Evolutionary conservation across 345 rosid species (phyloP).

Genomic region (Firmiana major): DNA sequence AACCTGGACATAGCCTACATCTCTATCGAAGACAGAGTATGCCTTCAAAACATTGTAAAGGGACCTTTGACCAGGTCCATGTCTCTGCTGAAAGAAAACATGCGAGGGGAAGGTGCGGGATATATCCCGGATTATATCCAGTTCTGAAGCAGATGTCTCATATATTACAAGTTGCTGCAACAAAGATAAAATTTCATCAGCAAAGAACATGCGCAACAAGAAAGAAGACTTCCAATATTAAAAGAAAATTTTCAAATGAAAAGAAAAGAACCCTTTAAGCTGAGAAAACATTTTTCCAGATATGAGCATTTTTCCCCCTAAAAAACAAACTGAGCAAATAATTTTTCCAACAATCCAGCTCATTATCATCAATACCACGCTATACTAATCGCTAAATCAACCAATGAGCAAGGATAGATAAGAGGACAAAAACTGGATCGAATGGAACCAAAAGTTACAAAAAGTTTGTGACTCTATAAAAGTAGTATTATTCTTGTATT

Average conservation of each 20-base stretch:
- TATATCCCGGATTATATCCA: conserved; percentile 89
- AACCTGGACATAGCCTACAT: conserved; percentile 97
- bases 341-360: background rate
- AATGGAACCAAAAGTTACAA: background rate
- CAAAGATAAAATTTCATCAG: conserved; percentile 7
- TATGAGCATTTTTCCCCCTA: background rate
- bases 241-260: background rate
- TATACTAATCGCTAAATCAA: background rate
- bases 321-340: background rate
- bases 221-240: background rate
- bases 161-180: conserved; percentile 82
- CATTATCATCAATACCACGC: background rate
- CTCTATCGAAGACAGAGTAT: conserved; percentile 89
- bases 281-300: background rate
- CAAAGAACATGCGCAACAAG: background rate
- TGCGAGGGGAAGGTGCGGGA: conserved; percentile 93
- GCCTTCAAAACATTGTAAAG: conserved; percentile 92
- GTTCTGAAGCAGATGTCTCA: conserved; percentile 90
- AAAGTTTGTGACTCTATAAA: too few relatives aligned
- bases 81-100: conserved; percentile 97
- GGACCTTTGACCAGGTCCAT: conserved; percentile 97
- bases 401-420: background rate
- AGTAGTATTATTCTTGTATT: too few relatives aligned
- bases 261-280: background rate
- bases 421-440: background rate